Evolutionary conservation across 164 flowering plant genomes (phyloP).

Genomic region (Cinnamomum micranthum): DNA sequence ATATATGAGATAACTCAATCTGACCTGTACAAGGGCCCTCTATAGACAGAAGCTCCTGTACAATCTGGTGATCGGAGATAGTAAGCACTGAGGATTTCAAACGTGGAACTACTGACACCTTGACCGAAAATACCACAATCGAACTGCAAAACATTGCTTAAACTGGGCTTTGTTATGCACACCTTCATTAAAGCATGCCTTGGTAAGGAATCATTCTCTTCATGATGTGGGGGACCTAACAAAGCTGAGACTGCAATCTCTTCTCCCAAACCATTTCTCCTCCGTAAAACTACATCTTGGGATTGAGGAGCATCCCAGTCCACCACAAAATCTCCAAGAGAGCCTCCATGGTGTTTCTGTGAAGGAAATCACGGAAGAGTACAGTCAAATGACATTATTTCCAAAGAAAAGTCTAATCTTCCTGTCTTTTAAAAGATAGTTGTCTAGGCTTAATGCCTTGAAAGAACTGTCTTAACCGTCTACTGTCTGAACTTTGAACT

Average conservation of each 20-base stretch:
- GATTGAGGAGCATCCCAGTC: constrained; percentile 54
- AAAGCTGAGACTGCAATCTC: constrained; percentile 77
- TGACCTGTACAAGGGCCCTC: constrained; percentile 67
- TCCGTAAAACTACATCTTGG: constrained; percentile 64
- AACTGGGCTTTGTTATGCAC: constrained; percentile 62
- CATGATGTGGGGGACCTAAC: constrained; percentile 27
- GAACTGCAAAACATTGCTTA: constrained; percentile 68
- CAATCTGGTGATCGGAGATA: constrained; percentile 32
- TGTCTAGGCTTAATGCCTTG: neutral
- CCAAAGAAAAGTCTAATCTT: neutral
- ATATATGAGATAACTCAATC: neutral
- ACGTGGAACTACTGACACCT: constrained; percentile 26
- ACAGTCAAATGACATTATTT: neutral
- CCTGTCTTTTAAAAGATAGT: neutral
- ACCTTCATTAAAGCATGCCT: constrained; percentile 66
- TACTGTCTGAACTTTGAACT: neutral
- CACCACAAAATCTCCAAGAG: constrained; percentile 49
- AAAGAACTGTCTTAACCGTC: too few relatives aligned
- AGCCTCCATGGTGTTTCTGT: constrained; percentile 34
- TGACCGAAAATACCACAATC: constrained; percentile 45
- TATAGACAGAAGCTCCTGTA: constrained; percentile 38
- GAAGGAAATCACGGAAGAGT: neutral
- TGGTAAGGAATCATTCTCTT: constrained; percentile 26
- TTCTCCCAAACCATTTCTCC: constrained; percentile 55
- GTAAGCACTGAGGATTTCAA: constrained; percentile 38